Evolutionary conservation across 2,329 filamentous ascomycete genomes (phyloP).

Genomic region (Fusarium sp.): DNA sequence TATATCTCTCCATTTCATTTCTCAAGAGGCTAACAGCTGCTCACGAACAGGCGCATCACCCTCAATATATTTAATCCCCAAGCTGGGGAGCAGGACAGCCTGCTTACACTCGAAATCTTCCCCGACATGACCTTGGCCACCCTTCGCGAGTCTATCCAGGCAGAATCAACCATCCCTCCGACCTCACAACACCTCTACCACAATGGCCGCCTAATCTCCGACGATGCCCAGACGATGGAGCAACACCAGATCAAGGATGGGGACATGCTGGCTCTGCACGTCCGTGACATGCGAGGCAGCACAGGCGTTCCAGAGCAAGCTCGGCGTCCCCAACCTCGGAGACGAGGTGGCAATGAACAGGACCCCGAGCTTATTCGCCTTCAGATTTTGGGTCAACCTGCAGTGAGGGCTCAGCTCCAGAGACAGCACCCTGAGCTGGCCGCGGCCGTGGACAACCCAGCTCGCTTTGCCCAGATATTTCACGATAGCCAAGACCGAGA

Average conservation of each 20-base stretch:
- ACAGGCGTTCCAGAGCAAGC: slow-evolving; percentile 55
- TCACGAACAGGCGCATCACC: slow-evolving; percentile 79
- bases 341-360: slow-evolving; percentile 54
- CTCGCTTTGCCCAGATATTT: slow-evolving; percentile 80
- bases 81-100: slow-evolving; percentile 74
- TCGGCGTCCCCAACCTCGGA: slow-evolving; percentile 47
- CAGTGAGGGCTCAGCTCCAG: slow-evolving; percentile 76
- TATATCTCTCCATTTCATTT: slow-evolving; percentile 16
- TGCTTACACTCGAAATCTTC: slow-evolving; percentile 85
- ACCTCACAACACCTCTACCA: slow-evolving; percentile 87
- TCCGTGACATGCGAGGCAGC: slow-evolving; percentile 69
- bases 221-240: slow-evolving; percentile 84
- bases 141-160: slow-evolving; percentile 88
- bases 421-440: slow-evolving; percentile 82
- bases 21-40: slow-evolving; percentile 27
- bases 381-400: slow-evolving; percentile 83
- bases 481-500: slow-evolving; percentile 76
- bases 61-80: slow-evolving; percentile 84
- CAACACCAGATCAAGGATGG: slow-evolving; percentile 85
- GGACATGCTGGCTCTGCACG: slow-evolving; percentile 91
- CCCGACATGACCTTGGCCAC: slow-evolving; percentile 85
- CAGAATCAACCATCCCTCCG: slow-evolving; percentile 80
- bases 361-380: slow-evolving; percentile 87
- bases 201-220: slow-evolving; percentile 83
- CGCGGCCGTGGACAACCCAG: slow-evolving; percentile 78